Conservation (phyloP, 148 eudicot genomes). For the Rhododendron ovatum region DNA sequence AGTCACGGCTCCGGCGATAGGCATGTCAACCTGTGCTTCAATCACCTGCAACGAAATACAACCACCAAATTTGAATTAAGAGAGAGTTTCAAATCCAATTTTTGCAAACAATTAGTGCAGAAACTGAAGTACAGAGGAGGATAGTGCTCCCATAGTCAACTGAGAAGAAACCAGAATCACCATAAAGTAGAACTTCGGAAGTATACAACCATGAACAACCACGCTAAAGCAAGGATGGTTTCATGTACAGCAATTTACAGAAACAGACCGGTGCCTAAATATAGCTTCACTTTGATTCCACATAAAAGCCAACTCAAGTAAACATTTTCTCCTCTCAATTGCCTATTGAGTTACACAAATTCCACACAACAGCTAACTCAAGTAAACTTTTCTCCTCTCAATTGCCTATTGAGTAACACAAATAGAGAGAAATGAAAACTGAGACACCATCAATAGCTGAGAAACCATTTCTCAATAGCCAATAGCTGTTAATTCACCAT, state of each 20-base stretch:
- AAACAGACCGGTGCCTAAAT: background rate
- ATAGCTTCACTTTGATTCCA: background rate
- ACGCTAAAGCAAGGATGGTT: background rate
- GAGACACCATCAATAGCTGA: background rate
- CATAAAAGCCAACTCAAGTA: background rate
- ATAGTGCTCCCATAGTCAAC: background rate
- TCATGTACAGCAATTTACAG: background rate
- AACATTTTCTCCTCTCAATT: background rate
- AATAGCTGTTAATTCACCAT: background rate
- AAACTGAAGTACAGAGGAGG: background rate
- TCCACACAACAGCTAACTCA: conserved; percentile 4
- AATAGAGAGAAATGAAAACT: background rate
- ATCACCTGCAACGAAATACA: conserved; percentile 61
- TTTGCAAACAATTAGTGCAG: background rate
- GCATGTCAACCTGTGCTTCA: conserved; percentile 96
- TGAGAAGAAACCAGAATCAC: background rate
- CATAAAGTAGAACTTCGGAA: background rate
- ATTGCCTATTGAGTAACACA: background rate
- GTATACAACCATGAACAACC: background rate
- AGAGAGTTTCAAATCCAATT: background rate
- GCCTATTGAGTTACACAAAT: background rate
- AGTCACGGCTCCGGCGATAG: conserved; percentile 78
- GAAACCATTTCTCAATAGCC: background rate
- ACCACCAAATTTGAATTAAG: background rate
- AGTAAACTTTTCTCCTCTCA: background rate